Percentiles rank a stretch among this genome's conserved stretches.
Evolutionary conservation across 352 stramenopile genomes (phyloP).

Genomic region (Pythium brachiatum): DNA sequence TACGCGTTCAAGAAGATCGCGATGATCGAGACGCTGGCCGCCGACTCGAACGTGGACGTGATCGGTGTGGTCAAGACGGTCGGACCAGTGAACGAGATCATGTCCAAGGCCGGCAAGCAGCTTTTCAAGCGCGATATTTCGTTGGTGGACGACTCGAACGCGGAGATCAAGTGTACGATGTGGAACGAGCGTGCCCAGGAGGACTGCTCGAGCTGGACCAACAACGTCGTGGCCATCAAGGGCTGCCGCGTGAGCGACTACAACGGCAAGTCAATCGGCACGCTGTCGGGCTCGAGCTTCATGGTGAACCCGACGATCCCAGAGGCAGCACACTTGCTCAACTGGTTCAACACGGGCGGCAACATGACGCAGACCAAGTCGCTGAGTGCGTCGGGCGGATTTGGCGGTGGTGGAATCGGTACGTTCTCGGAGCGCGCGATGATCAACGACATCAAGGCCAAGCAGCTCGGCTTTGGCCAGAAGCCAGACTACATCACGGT

Average conservation of each 20-base stretch:
- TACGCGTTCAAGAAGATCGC: slow-evolving; percentile 95
- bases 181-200: slow-evolving; percentile 92
- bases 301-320: slow-evolving; percentile 84
- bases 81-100: slow-evolving; percentile 90
- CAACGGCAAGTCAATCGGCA: slow-evolving; percentile 90
- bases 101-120: slow-evolving; percentile 94
- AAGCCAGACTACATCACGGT: slow-evolving; percentile 97
- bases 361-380: slow-evolving; percentile 73
- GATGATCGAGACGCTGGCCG: slow-evolving; percentile 85
- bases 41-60: slow-evolving; percentile 92
- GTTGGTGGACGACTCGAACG: slow-evolving; percentile 94
- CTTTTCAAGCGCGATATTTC: slow-evolving; percentile 96
- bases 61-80: slow-evolving; percentile 95
- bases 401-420: slow-evolving; percentile 71
- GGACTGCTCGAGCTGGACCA: slow-evolving; percentile 81
- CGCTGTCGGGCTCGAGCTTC: slow-evolving; percentile 77
- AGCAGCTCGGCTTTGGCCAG: slow-evolving; percentile 93
- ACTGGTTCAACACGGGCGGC: slow-evolving; percentile 82
- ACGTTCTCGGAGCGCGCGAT: slow-evolving; percentile 87
- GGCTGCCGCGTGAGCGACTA: slow-evolving; percentile 93
- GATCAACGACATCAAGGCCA: slow-evolving; percentile 93
- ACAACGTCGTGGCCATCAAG: slow-evolving; percentile 96
- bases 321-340: slow-evolving; percentile 80
- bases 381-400: slow-evolving; percentile 67
- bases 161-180: slow-evolving; percentile 96